These are phyloP conservation scores for Fraxinus americana DNA, from an alignment of 257 asterid genomes.

Conservation along the genomic window DNA sequence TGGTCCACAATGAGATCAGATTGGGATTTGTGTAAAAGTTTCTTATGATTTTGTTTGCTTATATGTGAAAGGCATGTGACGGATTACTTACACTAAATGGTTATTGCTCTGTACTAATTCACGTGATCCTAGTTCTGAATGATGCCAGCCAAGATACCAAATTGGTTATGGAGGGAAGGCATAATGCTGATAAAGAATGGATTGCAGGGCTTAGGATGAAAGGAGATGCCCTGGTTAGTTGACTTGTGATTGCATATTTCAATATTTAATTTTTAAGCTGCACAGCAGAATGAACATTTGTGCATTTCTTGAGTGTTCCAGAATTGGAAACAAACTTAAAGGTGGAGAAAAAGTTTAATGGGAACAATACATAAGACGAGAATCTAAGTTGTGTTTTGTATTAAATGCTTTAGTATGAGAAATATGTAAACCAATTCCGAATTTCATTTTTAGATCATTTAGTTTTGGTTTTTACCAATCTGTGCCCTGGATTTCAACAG, in stretches of 20 bases:
- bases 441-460: not conserved
- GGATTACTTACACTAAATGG: not conserved
- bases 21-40: not conserved
- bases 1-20: not conserved
- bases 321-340: no score
- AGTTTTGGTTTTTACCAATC: not conserved
- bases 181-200: slow-evolving; percentile 90
- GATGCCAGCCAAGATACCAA: slow-evolving; percentile 68
- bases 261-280: not conserved
- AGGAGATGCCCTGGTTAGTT: slow-evolving; percentile 65
- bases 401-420: not conserved
- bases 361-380: no score
- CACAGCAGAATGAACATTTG: no score
- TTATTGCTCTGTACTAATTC: slow-evolving; percentile 16
- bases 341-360: no score
- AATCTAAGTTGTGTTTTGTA: no score
- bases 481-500: not conserved
- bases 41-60: slow-evolving; percentile 7
- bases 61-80: not conserved
- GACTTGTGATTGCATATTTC: not conserved
- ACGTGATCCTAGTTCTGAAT: slow-evolving; percentile 25
- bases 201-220: slow-evolving; percentile 60
- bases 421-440: not conserved
- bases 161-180: slow-evolving; percentile 86
- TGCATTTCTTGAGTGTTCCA: no score